A percentile compares a stretch with the other conserved stretches of the same genome.
Evolutionary conservation across 495 filamentous ascomycete genomes (phyloP).

Genomic region (Pseudotulostoma volvatum): DNA sequence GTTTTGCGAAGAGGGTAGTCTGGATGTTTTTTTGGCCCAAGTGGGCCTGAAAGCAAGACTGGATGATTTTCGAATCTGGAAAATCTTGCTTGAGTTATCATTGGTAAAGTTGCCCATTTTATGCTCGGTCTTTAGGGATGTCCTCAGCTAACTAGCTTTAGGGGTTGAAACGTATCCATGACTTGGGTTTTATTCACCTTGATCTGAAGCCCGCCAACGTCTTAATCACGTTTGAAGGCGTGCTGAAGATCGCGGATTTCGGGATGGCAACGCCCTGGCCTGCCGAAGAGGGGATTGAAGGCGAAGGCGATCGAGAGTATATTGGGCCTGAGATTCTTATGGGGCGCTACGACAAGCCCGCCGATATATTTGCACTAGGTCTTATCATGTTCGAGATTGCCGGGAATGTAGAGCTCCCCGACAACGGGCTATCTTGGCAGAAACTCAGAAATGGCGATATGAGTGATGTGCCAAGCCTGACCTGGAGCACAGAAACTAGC

Average conservation of each 20-base stretch:
- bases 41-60: constrained; percentile 69
- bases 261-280: constrained; percentile 78
- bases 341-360: constrained; percentile 72
- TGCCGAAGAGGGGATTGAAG: constrained; percentile 56
- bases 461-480: constrained; percentile 69
- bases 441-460: constrained; percentile 74
- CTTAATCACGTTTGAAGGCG: constrained; percentile 77
- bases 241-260: constrained; percentile 91
- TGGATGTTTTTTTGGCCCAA: constrained; percentile 64
- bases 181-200: constrained; percentile 76
- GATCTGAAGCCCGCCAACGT: constrained; percentile 94
- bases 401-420: constrained; percentile 77
- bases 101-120: constrained; percentile 53
- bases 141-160: constrained; percentile 19
- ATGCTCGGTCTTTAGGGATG: no score
- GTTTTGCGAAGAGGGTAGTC: constrained; percentile 80
- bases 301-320: constrained; percentile 90
- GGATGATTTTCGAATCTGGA: constrained; percentile 97
- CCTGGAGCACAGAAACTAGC: constrained; percentile 53
- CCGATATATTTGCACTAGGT: constrained; percentile 85
- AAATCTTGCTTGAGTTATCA: constrained; percentile 72
- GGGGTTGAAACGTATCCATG: constrained; percentile 80
- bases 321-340: constrained; percentile 81
- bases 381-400: constrained; percentile 89
- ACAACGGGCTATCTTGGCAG: constrained; percentile 82